Evolutionary conservation across 768 basidiomycete species (phyloP), one percentile per base, ranked within the genome.

Genomic region (Boletellus emodensis): DNA sequence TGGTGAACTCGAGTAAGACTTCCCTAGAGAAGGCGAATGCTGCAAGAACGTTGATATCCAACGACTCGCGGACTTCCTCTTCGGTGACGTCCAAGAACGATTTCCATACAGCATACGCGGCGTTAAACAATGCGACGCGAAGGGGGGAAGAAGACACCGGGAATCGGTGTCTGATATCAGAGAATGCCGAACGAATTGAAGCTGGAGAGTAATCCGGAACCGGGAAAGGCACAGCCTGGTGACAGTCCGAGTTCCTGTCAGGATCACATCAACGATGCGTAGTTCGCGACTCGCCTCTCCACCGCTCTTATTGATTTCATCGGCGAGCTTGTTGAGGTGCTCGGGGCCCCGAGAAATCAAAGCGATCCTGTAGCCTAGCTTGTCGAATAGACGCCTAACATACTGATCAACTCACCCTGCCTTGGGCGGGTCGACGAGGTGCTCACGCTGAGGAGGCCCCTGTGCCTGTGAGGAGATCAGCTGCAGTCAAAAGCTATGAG

Each of bases 21-120:
- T 81, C 80, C 15, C 78, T 77, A 9, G 85, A 71, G 58, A 88
- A 89, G 0, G 83, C 71, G 51, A 84, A 86, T 0, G 81, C 80
- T 4, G 77, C 78, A 36, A 79, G 71, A 40, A 84, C 69, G 46
- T 80, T 84, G 18, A 71, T 68, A 46, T 84, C 72, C 11, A 81
- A 61, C 18, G 72, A 71, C 20, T 72, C 63, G 46, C 77, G 73
- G 17, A 86, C 59, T 33, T 87, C 84, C 44, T 79, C 72, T 2
- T 80, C 76, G 0, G 79, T 83, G 20, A 85, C 60, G 12, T 84
- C 75, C 24, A 89, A 68, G 74, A 88, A 89, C 2, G 77, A 75
- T 66, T 85, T 86, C 76, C 80, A 86, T 12, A 81, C 64, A 3
- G 75, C 76, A 32, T 75, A 62, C 0, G 72, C 84, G 2, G 72